Evolutionary conservation across 345 rosid genomes (phyloP), one percentile per base, ranked within the genome.

Genomic region (Zanthoxylum bungeanum): DNA sequence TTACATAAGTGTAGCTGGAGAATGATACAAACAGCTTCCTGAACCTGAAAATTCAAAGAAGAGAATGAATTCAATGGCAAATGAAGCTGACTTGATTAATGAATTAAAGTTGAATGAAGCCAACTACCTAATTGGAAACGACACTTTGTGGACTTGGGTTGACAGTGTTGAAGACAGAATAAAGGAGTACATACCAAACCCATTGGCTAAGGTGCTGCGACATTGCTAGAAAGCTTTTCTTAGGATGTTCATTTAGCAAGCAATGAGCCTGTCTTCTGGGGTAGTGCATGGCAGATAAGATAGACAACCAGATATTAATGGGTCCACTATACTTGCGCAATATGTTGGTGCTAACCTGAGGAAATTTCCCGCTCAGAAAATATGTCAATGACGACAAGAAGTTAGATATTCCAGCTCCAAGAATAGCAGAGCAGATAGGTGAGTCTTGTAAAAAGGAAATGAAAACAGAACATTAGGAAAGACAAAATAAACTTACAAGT

Each of bases 291-390:
- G 75, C 60, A 24, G 61, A 78, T 49, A 77, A 77, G 52, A 51
- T 77, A 49, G 97, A 89, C 36, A 89, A 47, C 92, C 89, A 94
- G 64, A 90, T 76, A 76, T 92, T 95, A 24, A 83, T 34, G 7
- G 97, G 90, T 60, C 92, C 93, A 47, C 76, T 87, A 69, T 91
- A 91, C 87, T 94, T 94, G 74, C 92, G 96, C 11, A 92, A 50
- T 58, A 87, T 84, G 77, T 82, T 86, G 51, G 76, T 83, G 75
- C 89, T 89, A 60, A 77, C 82, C 97, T 90, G 78, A 71, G 30
- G 64, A 60, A 11, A 61, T 34, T 0, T 49, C 40, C 28, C 19
- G 31, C 16, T 37, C 56, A 72, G 27, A 40, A 47, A 5, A 24
- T n/a, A 39, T 40, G 49, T 14, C 49, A 44, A 19, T 14, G 49